Percentiles rank a stretch among this genome's conserved stretches.
Evolutionary conservation across 805 yeast genomes (phyloP).

Genomic region (Candida palmyrensis): DNA sequence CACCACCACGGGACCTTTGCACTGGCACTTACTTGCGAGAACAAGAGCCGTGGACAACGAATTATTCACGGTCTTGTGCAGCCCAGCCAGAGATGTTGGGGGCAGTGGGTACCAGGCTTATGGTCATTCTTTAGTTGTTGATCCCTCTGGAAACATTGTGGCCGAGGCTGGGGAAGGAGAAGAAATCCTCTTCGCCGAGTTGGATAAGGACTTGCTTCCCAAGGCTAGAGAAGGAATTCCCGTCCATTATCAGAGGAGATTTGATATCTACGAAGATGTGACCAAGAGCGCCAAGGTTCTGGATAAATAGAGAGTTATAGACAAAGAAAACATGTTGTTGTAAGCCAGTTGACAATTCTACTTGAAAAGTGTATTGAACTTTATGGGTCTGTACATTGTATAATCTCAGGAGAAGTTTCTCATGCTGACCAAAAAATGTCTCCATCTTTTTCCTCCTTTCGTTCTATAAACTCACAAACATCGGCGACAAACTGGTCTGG

Average conservation of each 20-base stretch:
- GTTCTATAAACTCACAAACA: constrained; percentile 59
- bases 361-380: neutral
- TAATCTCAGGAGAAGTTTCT: neutral
- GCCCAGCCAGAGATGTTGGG: constrained; percentile 78
- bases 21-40: constrained; percentile 73
- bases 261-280: constrained; percentile 36
- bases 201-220: constrained; percentile 35
- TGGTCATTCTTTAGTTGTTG: constrained; percentile 42
- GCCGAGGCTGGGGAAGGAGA: constrained; percentile 45
- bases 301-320: neutral
- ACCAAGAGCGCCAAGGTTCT: constrained; percentile 8
- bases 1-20: constrained; percentile 79
- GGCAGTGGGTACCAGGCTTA: constrained; percentile 40
- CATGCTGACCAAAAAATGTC: neutral
- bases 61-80: constrained; percentile 68
- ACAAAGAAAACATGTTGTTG: no score
- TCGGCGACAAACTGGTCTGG: constrained; percentile 68
- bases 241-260: constrained; percentile 38
- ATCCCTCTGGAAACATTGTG: constrained; percentile 36
- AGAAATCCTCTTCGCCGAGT: constrained; percentile 37
- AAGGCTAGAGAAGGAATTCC: constrained; percentile 38
- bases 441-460: constrained; percentile 29
- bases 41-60: constrained; percentile 75
- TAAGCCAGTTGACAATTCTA: neutral
- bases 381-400: neutral